Percentiles rank a stretch among this genome's conserved stretches.
phyloP scores from a whole-genome alignment of 768 basidiomycete species.

The Scleroderma citrinum region DNA sequence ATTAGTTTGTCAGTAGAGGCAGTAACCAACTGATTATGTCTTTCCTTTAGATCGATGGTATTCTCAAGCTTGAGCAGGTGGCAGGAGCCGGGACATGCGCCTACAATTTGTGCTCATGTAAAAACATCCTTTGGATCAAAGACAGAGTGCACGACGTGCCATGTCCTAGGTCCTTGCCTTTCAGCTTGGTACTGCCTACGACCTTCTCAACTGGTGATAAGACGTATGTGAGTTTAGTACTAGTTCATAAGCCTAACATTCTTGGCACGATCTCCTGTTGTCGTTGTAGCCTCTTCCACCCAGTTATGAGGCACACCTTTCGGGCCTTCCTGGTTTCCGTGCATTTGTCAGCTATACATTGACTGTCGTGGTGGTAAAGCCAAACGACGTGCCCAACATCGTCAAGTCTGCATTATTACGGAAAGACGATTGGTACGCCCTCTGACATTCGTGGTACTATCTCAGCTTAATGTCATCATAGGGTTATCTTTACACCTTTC shows the following conservation, averaged over 20 bases:
- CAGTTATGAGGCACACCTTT: conserved; percentile 59
- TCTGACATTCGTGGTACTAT: no score
- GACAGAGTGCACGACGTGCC: conserved; percentile 30
- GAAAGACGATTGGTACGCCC: conserved; percentile 47
- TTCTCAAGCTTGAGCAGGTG: conserved; percentile 52
- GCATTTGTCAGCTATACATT: conserved; percentile 62
- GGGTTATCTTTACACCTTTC: conserved; percentile 54
- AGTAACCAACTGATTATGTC: background rate
- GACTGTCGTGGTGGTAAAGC: conserved; percentile 46
- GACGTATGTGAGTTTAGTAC: conserved; percentile 48
- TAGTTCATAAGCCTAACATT: background rate
- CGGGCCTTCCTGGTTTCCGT: conserved; percentile 66
- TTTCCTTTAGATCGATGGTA: conserved; percentile 50
- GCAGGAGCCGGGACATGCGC: conserved; percentile 60
- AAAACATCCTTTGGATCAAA: conserved; percentile 53
- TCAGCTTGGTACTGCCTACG: conserved; percentile 51
- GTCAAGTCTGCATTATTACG: conserved; percentile 51
- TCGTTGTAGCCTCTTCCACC: conserved; percentile 58
- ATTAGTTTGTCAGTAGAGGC: background rate
- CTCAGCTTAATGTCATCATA: no score
- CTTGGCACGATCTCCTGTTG: conserved; percentile 2
- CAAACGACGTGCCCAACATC: conserved; percentile 34
- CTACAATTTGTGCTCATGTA: conserved; percentile 46
- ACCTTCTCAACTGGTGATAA: conserved; percentile 51
- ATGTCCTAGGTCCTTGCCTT: conserved; percentile 51